Base-by-base conservation (phyloP, 2,329 filamentous ascomycete genomes). In the Talaromyces sp. region DNA sequence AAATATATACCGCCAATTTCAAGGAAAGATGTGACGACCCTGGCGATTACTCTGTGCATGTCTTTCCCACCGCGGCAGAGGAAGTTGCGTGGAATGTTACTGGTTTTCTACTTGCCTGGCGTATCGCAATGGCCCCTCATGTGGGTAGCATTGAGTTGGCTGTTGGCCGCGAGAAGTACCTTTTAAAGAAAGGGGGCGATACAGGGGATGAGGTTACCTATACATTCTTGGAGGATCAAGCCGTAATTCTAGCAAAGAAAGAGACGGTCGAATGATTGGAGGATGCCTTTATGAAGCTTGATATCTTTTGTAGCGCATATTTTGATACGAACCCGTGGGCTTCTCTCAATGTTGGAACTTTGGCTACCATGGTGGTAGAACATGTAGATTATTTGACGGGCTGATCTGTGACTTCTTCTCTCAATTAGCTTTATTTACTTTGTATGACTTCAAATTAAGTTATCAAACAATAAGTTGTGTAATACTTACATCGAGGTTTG, bases 81-180 rank as follows among this genome's bases (percentile, higher is more conserved):
- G 65, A 70, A 13, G 69, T 71, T 15, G 64, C 67, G 8, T 70
- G 69, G 68, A 68, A 68, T 40, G 64, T 72, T 34, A 63, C 70
- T 31, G 69, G 70, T n/a, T 70, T 63, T 63, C 38, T 71, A 22
- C 56, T 71, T 49, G 70, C 69, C 6, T 72, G 70, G 70, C 67
- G 68, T 17, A 68, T 71, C 59, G 51, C 62, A 15, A 62, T 71
- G 58, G 67, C 66, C n/a, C 60, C 67, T 5, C 58, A 63, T 27
- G 49, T 63, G 5, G 64, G 64, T 2, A 63, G 59, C 8, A 29
- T 65, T 49, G 51, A 65, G 22, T 43, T 47, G 17, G 53, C 15
- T 2, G 27, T 40, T 19, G 47, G 29, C 5, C 17, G 27, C 8
- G 31, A 25, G 5, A 51, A n/a, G 13, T 62, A 65, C 17, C 8